A percentile compares a stretch with the other conserved stretches of the same genome.
These are phyloP conservation scores for Gynandropsis gynandra DNA, from an alignment of 345 rosid species.

Conservation along the genomic window DNA sequence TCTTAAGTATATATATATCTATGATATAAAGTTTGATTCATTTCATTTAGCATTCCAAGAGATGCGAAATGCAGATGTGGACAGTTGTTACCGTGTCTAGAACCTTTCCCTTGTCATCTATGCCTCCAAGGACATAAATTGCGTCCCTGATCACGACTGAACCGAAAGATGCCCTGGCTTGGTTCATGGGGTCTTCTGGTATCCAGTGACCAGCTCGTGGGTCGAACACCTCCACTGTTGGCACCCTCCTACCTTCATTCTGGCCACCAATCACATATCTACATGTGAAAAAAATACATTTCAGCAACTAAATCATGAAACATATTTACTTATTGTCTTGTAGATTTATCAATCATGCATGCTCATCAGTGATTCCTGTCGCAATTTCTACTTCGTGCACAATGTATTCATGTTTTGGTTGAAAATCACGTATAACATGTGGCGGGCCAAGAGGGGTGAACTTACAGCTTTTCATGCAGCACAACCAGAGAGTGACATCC, in stretches of 20 bases:
- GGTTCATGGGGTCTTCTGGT: constrained; percentile 25
- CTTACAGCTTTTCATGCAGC: constrained; percentile 36
- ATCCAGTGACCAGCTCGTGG: constrained; percentile 35
- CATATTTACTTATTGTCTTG: not conserved
- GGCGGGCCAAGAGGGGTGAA: constrained; percentile 10
- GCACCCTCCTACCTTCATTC: constrained; percentile 28
- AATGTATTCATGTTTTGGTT: not conserved
- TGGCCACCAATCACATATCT: constrained; percentile 39
- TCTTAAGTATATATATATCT: no score
- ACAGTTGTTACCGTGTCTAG: constrained; percentile 27
- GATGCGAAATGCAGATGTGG: not conserved
- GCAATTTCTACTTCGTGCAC: not conserved
- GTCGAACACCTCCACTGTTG: constrained; percentile 33
- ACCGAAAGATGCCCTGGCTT: constrained; percentile 30
- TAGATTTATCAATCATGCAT: not conserved
- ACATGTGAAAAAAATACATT: no score
- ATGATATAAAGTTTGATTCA: not conserved
- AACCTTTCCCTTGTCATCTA: constrained; percentile 15
- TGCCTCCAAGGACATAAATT: constrained; percentile 32
- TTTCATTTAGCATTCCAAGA: not conserved
- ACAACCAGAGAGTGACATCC: constrained; percentile 28
- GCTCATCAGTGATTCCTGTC: no score
- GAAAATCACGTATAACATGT: not conserved
- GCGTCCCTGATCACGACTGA: constrained; percentile 24
- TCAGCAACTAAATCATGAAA: no score